Percentiles rank a stretch among this genome's conserved stretches.
phyloP scores from a whole-genome alignment of 2,329 filamentous ascomycete genomes.

The Cercospora sp. region DNA sequence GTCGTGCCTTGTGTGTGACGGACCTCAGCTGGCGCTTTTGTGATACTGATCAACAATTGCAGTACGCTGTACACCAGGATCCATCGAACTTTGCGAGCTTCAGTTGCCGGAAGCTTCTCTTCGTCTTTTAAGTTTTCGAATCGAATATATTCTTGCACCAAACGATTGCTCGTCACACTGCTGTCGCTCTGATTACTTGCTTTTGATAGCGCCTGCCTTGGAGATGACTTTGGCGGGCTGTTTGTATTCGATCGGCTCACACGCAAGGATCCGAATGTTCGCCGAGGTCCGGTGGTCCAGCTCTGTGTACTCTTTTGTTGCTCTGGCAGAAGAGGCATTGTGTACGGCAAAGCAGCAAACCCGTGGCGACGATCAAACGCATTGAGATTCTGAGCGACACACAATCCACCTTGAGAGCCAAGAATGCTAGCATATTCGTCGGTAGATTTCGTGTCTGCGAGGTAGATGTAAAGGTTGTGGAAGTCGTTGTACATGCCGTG shows the following conservation, averaged over 20 bases:
- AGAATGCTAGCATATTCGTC: slow-evolving; percentile 28
- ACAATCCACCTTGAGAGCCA: slow-evolving; percentile 64
- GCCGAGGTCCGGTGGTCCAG: slow-evolving; percentile 32
- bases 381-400: slow-evolving; percentile 66
- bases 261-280: slow-evolving; percentile 14
- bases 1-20: slow-evolving; percentile 56
- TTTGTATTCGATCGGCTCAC: slow-evolving; percentile 5
- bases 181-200: slow-evolving; percentile 51
- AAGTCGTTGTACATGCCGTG: slow-evolving; percentile 69
- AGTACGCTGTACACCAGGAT: slow-evolving; percentile 71
- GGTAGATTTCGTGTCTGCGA: slow-evolving; percentile 62
- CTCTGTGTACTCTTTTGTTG: slow-evolving; percentile 27
- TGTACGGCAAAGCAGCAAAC: slow-evolving; percentile 62
- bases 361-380: slow-evolving; percentile 65
- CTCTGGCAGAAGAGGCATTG: slow-evolving; percentile 67
- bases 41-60: slow-evolving; percentile 69
- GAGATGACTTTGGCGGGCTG: slow-evolving; percentile 36
- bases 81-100: slow-evolving; percentile 77
- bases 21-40: slow-evolving; percentile 61
- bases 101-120: slow-evolving; percentile 61
- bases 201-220: slow-evolving; percentile 54
- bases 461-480: slow-evolving; percentile 66
- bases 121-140: slow-evolving; percentile 66
- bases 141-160: slow-evolving; percentile 67
- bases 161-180: slow-evolving; percentile 44